phyloP scores from a whole-genome alignment of 257 asterid genomes.

The Solanum ossicruentum region DNA sequence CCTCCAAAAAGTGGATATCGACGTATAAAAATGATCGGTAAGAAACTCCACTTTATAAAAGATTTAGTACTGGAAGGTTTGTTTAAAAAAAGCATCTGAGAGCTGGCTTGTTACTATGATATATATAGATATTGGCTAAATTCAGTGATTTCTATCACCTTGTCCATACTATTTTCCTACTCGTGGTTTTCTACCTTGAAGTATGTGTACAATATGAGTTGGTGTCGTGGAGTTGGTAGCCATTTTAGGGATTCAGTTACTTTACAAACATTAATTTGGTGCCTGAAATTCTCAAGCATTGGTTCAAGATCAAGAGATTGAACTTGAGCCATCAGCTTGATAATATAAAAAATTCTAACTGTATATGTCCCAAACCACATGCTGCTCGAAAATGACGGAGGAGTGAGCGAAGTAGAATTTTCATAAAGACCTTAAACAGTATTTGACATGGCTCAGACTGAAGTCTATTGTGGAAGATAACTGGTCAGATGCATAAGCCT shows the following conservation, averaged over 20 bases:
- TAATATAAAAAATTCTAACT: neutral
- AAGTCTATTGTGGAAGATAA: neutral
- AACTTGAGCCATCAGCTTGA: neutral
- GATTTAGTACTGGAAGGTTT: neutral
- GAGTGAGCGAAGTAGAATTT: neutral
- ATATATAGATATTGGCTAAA: neutral
- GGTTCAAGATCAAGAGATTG: neutral
- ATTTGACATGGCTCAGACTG: neutral
- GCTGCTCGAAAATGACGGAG: neutral
- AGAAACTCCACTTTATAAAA: conserved; percentile 8
- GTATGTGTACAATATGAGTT: neutral
- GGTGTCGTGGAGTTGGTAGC: neutral
- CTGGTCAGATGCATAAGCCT: neutral
- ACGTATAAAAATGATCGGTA: conserved; percentile 84
- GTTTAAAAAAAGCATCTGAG: neutral
- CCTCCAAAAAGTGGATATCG: conserved; percentile 75
- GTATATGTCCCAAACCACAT: neutral
- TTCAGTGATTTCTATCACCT: neutral
- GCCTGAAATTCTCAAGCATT: neutral
- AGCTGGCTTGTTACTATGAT: neutral
- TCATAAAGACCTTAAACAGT: neutral
- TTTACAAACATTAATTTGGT: neutral
- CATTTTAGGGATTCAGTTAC: neutral
- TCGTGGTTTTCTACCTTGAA: neutral
- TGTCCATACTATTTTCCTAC: neutral